Base-by-base conservation (phyloP, 306 rosid genomes). In the Malus sieversii region DNA sequence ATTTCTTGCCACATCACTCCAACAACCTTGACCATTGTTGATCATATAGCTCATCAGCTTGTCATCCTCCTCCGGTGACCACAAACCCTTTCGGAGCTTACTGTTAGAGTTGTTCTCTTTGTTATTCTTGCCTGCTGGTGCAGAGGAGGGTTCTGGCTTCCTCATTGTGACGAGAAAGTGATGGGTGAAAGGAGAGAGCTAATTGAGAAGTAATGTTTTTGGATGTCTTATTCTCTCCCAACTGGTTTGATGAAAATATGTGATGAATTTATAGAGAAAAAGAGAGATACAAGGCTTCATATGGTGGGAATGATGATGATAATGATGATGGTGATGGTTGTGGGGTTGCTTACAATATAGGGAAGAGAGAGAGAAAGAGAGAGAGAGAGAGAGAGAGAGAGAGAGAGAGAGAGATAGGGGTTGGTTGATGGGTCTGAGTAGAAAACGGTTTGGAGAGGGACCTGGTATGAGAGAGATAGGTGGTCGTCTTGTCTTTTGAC, bases 31-130 rank as follows among this genome's bases (percentile, higher is more conserved):
- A 29, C 95, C 98, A 74, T 88, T 90, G 83, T 80, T 94, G 29
- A 86, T 59, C 96, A 94, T 91, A 69, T 90, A 91, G 62, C 75
- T 90, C 88, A 87, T 85, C 32, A 94, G 86, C 76, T 87, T 94
- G 22, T 94, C 96, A 53, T 94, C 98, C 80, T 94, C 98, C 65
- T 94, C 98, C 1, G 98, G 96, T 11, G 98, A 94, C 98, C 98
- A 94, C 29, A 94, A 84, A 4, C 98, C 98, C 77, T 91, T 94
- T 59, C 97, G 84, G 9, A 91, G 86, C 89, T 90, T 89, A 65
- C 59, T 83, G 29, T 33, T 68, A 20, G 1, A 2, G 9, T 51
- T 76, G 45, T 9, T 42, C 68, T 60, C 80, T 13, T 66, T 79
- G 75, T 19, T 73, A 73, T 69, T 84, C n/a, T 66, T 80, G 16